phyloP scores from a whole-genome alignment of 2,329 filamentous ascomycete species.

The Sporothrix inflata region DNA sequence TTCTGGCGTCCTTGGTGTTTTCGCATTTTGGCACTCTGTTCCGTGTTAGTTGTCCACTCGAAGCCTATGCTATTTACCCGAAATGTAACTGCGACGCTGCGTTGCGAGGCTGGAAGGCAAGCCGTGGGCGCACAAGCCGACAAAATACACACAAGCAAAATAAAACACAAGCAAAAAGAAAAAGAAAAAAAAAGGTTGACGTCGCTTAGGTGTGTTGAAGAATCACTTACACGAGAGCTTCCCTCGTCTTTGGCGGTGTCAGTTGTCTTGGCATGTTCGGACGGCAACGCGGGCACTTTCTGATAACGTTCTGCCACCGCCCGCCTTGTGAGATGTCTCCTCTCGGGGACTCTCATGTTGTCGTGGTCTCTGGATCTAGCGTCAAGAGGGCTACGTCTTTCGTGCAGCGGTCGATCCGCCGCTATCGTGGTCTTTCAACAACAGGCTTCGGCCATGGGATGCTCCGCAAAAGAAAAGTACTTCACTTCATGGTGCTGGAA shows the following conservation, averaged over 20 bases:
- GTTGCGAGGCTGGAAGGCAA: neutral
- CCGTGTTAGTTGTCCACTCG: neutral
- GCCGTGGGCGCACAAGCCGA: neutral
- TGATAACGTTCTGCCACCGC: constrained; percentile 3
- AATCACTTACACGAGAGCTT: neutral
- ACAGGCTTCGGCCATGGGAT: neutral
- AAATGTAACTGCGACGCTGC: constrained; percentile 24
- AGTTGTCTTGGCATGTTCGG: neutral
- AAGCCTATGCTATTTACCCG: constrained; percentile 1
- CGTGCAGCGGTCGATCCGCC: neutral
- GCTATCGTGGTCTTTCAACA: neutral
- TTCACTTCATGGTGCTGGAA: neutral
- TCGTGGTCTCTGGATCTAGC: neutral
- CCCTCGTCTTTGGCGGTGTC: neutral
- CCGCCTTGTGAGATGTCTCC: neutral
- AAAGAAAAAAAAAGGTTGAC: neutral
- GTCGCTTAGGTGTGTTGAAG: neutral
- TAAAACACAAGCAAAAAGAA: neutral
- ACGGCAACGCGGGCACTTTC: neutral
- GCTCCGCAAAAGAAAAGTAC: neutral
- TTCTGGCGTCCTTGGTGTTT: neutral
- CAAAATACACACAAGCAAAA: neutral
- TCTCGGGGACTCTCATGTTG: neutral
- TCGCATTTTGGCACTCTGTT: neutral
- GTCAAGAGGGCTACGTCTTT: neutral